Base-by-base conservation (phyloP, 345 rosid species). In the Dipteronia sinensis region DNA sequence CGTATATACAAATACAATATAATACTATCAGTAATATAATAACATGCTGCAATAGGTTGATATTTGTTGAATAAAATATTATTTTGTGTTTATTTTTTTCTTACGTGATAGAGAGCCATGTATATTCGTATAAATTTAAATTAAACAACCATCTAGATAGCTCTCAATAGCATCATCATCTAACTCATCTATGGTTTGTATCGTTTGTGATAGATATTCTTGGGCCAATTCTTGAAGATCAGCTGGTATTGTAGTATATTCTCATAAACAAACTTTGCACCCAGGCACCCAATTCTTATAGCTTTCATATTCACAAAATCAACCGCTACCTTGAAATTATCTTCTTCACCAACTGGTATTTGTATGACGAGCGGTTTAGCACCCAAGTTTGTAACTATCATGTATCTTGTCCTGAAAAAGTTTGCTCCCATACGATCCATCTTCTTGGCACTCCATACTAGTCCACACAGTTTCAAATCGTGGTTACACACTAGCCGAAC, bases 381-480 rank as follows among this genome's bases (percentile, higher is more conserved):
- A 79, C 98, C 99, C 87, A 93, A 83, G 83, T 95, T 95, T 8
- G 98, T 88, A 27, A 92, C 89, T 76, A 92, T 92, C 98, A 95
- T 95, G 74, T 95, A 95, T 59, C 99, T 87, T 5, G 99, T 95
- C 67, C 97, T 85, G 84, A 90, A 93, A 81, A 95, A 95, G 81
- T 95, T 95, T 25, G 99, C 98, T 67, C 99, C 99, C 56, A 95
- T 87, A 65, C 98, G 96, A 71, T 95, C 99, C 98, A 95, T 95
- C 80, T 95, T 95, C 99, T 79, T 6, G 99, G 99, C 31, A 95
- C 98, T 15, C 99, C 99, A 73, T 95, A 95, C 73, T 85, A 93
- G 83, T 95, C 99, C 99, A 95, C 65, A 95, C 99, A 46, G 99
- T 95, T 82, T 95, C 99, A 1, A 97, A 93, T 87, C 93, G 99